These are phyloP conservation scores for Waitea zeae DNA, from an alignment of 1,284 basidiomycete species.

Conservation along the genomic window DNA sequence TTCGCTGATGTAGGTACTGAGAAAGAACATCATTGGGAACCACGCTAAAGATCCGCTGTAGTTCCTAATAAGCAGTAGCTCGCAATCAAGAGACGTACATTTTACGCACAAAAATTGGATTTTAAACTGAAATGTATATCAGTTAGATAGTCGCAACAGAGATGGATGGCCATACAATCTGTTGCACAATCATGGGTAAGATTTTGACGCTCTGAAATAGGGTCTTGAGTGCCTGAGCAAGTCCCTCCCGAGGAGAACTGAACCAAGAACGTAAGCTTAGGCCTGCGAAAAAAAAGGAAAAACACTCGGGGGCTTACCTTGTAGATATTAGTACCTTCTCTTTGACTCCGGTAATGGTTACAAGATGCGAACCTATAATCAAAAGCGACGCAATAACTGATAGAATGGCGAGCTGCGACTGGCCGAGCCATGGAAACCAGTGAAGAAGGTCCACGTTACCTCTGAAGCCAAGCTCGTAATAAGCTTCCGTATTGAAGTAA, in stretches of 20 bases:
- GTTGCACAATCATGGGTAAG: too few relatives aligned
- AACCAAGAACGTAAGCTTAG: too few relatives aligned
- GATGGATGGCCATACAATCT: too few relatives aligned
- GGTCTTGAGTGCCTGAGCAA: too few relatives aligned
- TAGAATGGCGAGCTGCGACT: slow-evolving; percentile 66
- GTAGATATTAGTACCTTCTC: slow-evolving; percentile 58
- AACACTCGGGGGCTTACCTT: too few relatives aligned
- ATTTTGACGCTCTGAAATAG: too few relatives aligned
- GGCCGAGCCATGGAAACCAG: slow-evolving; percentile 54
- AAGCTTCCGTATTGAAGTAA: too few relatives aligned
- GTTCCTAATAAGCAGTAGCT: slow-evolving; percentile 1
- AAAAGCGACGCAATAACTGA: slow-evolving; percentile 36
- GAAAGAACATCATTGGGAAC: slow-evolving; percentile 86
- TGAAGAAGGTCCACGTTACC: slow-evolving; percentile 60
- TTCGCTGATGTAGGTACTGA: slow-evolving; percentile 74
- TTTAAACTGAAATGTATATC: slow-evolving; percentile 36
- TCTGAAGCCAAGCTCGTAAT: slow-evolving; percentile 19
- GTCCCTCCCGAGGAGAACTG: too few relatives aligned
- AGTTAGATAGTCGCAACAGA: too few relatives aligned
- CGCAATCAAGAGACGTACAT: slow-evolving; percentile 3
- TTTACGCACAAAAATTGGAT: slow-evolving; percentile 75
- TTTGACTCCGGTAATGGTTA: slow-evolving; percentile 51
- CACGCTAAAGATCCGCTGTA: slow-evolving; percentile 64
- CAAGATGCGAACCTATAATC: slow-evolving; percentile 31
- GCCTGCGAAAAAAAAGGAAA: too few relatives aligned